A percentile compares a stretch with the other conserved stretches of the same genome.
phyloP scores from a whole-genome alignment of 1,139 yeast genomes.

The Pichia sorboxylosa region DNA sequence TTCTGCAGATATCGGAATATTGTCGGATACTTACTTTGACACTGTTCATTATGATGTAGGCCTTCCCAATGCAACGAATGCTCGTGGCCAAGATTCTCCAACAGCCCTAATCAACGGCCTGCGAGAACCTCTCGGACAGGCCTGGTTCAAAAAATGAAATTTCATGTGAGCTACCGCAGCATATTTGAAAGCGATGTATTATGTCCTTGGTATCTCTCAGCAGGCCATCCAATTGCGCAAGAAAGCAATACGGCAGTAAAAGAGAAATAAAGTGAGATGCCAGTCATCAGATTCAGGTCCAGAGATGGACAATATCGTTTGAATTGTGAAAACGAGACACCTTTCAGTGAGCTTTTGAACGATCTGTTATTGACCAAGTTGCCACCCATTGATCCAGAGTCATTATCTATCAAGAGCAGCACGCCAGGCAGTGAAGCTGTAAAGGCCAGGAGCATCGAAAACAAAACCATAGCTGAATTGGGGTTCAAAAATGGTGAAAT shows the following conservation, averaged over 20 bases:
- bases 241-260: no score
- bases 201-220: no score
- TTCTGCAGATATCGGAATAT: no score
- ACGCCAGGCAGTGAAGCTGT: not conserved
- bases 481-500: slow-evolving; percentile 68
- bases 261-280: not conserved
- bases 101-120: no score
- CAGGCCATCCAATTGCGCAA: no score
- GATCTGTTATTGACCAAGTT: slow-evolving; percentile 28
- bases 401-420: slow-evolving; percentile 17
- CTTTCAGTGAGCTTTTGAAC: slow-evolving; percentile 33
- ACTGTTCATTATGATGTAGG: not conserved
- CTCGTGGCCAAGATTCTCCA: no score
- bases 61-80: no score
- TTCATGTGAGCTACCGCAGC: no score
- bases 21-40: not conserved
- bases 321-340: slow-evolving; percentile 35
- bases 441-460: slow-evolving; percentile 3
- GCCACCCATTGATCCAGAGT: slow-evolving; percentile 24
- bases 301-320: slow-evolving; percentile 76
- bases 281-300: slow-evolving; percentile 61
- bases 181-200: no score
- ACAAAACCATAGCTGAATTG: slow-evolving; percentile 30
- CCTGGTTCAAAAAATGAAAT: no score
- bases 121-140: no score